Conservation (phyloP, 345 rosid genomes). For the Theobroma cacao region DNA sequence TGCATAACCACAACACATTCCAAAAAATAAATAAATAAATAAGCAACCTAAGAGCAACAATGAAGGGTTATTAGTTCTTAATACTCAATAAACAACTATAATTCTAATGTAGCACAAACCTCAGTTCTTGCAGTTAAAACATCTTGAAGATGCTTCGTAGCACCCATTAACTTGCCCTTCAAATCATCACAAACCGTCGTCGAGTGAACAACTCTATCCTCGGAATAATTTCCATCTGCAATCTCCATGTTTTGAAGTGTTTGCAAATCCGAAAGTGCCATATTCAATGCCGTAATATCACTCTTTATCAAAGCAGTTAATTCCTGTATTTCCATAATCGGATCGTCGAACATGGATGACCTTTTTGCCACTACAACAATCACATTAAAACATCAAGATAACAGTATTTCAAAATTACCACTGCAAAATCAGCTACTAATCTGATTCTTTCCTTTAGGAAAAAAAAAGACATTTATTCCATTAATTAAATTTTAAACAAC, state of each 20-base stretch:
- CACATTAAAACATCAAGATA: not conserved
- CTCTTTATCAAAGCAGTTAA: slow-evolving; percentile 75
- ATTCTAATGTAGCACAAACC: slow-evolving; percentile 32
- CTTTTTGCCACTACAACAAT: slow-evolving; percentile 59
- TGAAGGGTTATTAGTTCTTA: not conserved
- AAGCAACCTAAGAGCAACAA: not conserved
- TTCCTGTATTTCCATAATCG: slow-evolving; percentile 76
- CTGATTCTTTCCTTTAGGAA: not conserved
- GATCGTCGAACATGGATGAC: slow-evolving; percentile 89
- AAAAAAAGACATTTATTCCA: not conserved
- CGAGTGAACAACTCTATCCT: slow-evolving; percentile 72
- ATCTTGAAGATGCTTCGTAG: slow-evolving; percentile 75
- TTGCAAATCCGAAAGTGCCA: slow-evolving; percentile 76
- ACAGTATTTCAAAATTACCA: not conserved
- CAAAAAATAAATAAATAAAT: not conserved
- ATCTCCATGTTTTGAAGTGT: slow-evolving; percentile 76
- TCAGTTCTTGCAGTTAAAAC: slow-evolving; percentile 85
- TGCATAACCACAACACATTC: slow-evolving; percentile 20
- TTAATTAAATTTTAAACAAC: not conserved
- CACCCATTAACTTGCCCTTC: slow-evolving; percentile 78
- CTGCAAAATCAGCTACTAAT: not conserved
- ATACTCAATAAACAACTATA: slow-evolving; percentile 1
- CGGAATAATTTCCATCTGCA: slow-evolving; percentile 68
- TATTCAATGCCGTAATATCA: slow-evolving; percentile 69
- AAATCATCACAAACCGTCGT: slow-evolving; percentile 82